These are phyloP conservation scores for Capronia americana DNA, from an alignment of 2,329 filamentous ascomycete genomes.

Conservation along the genomic window DNA sequence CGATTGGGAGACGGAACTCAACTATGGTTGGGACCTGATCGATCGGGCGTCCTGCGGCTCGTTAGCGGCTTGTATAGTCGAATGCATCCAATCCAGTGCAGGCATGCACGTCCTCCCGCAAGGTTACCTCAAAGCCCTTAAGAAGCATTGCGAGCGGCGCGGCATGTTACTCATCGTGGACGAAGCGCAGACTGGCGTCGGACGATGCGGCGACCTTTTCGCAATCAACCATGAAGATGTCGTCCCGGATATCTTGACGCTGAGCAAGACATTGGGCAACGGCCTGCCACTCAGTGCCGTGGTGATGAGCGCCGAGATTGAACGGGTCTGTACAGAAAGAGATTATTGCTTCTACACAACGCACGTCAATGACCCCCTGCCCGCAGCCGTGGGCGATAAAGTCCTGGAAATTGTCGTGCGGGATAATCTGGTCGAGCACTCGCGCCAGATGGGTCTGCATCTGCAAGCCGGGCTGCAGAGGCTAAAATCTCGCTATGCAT, in stretches of 20 bases:
- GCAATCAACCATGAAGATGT: slow-evolving; percentile 63
- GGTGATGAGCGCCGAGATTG: slow-evolving; percentile 62
- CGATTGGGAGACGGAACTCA: slow-evolving; percentile 70
- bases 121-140: slow-evolving; percentile 65
- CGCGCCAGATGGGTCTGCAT: slow-evolving; percentile 53
- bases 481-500: slow-evolving; percentile 61
- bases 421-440: slow-evolving; percentile 59
- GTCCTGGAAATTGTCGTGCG: slow-evolving; percentile 67
- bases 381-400: slow-evolving; percentile 66
- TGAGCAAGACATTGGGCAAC: slow-evolving; percentile 68
- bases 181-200: slow-evolving; percentile 66
- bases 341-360: slow-evolving; percentile 67
- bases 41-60: slow-evolving; percentile 66
- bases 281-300: slow-evolving; percentile 66
- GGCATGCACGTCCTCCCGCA: slow-evolving; percentile 66
- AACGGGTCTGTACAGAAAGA: slow-evolving; percentile 54
- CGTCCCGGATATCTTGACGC: slow-evolving; percentile 64
- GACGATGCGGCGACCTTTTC: slow-evolving; percentile 64
- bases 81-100: slow-evolving; percentile 65
- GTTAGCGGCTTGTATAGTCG: slow-evolving; percentile 67
- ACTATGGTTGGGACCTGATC: slow-evolving; percentile 67
- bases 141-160: slow-evolving; percentile 60
- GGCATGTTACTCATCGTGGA: slow-evolving; percentile 66
- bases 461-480: slow-evolving; percentile 57
- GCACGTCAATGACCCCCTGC: slow-evolving; percentile 67